phyloP scores from a whole-genome alignment of 805 yeast genomes.

The Candida vaughaniae region DNA sequence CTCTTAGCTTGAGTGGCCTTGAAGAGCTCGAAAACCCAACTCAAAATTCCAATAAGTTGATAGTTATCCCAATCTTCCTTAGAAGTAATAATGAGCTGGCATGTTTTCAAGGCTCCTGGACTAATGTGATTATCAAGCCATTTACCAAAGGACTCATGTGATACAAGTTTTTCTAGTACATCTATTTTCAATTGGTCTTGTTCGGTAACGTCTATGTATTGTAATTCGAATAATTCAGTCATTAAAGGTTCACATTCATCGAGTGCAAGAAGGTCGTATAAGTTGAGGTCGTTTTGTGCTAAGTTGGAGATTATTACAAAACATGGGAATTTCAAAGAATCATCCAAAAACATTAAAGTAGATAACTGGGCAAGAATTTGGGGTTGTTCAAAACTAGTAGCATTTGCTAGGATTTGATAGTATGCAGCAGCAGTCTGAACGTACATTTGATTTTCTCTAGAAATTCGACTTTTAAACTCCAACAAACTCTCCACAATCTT shows the following conservation, averaged over 20 bases:
- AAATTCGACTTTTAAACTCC: background rate
- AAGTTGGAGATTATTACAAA: slow-evolving; percentile 7
- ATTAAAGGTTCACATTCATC: slow-evolving; percentile 6
- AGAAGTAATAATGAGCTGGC: slow-evolving; percentile 38
- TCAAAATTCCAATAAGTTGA: slow-evolving; percentile 35
- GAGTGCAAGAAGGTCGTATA: slow-evolving; percentile 15
- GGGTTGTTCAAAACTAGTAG: slow-evolving; percentile 8
- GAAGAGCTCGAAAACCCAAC: slow-evolving; percentile 38
- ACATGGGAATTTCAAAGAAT: slow-evolving; percentile 16
- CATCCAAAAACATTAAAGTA: too few relatives aligned
- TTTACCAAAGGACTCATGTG: slow-evolving; percentile 13
- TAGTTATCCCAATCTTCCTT: slow-evolving; percentile 42
- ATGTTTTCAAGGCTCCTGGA: slow-evolving; percentile 33
- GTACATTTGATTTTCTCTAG: slow-evolving; percentile 8
- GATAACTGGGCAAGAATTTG: background rate
- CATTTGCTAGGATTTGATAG: slow-evolving; percentile 25
- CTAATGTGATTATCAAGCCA: slow-evolving; percentile 18
- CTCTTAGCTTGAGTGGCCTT: slow-evolving; percentile 14
- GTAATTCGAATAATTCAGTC: slow-evolving; percentile 2
- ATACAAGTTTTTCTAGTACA: slow-evolving; percentile 6
- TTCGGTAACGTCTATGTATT: slow-evolving; percentile 5
- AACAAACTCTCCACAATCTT: slow-evolving; percentile 5
- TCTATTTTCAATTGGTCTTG: slow-evolving; percentile 3
- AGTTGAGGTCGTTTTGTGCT: slow-evolving; percentile 8
- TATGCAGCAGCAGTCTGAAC: slow-evolving; percentile 17